Base-by-base conservation (phyloP, 805 yeast genomes). In the Myxozyma mucilagina region DNA sequence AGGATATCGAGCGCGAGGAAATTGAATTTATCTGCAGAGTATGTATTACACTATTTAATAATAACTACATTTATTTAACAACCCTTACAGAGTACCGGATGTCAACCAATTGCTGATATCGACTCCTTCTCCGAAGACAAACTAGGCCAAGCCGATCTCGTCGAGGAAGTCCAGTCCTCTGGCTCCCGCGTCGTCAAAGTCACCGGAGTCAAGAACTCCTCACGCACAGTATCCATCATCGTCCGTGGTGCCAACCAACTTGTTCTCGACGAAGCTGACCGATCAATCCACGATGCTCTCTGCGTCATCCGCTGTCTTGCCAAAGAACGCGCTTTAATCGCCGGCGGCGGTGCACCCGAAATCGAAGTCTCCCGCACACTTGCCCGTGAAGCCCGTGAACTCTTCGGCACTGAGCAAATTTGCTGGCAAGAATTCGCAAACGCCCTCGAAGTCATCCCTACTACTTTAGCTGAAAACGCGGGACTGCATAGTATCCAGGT, bases 271-370 rank as follows among this genome's bases (percentile, higher is more conserved):
- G 99, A 94, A 78, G 86, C 98, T 42, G 99, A 94, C 74, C 87
- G 99, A 77, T 92, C 98, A 2, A 79, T 94, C 66, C 99, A 94
- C 72, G 99, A 94, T 76, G 98, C 99, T 0, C 81, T 94, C 60
- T 94, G 99, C 82, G 99, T 93, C 58, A 80, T 87, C 65, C 79
- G 96, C 73, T 88, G 97, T 76, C 79, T 90, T 58, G 96, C 91
- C 32, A 90, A 90, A 72, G 90, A 89, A 73, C 87, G 83, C 71
- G 96, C 92, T 0, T 79, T 89, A 72, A 91, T 94, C 77, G 97
- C 98, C 13, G 99, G 99, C 70, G 99, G 99, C 66, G 99, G 98
- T 70, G 98, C 99, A 5, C 96, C 98, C 49, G 97, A 91, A 76
- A 85, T 91, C 67, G 97, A 92, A 78, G 86, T 90, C 7, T 84